Conservation (phyloP, 345 rosid genomes). For the Anacardium occidentale region DNA sequence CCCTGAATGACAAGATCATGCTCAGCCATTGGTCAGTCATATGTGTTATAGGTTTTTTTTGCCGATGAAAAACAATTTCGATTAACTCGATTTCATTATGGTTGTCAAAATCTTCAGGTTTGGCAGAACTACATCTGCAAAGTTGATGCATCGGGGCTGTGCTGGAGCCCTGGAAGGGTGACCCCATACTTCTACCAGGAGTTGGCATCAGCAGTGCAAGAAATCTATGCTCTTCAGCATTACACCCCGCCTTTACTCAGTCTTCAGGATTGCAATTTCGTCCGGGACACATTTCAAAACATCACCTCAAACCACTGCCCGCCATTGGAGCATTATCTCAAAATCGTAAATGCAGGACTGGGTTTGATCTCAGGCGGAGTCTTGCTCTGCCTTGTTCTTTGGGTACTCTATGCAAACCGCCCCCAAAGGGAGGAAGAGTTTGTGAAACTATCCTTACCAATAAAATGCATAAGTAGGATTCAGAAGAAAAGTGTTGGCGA, state of each 20-base stretch:
- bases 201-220: constrained; percentile 71
- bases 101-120: constrained; percentile 45
- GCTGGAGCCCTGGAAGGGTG: constrained; percentile 80
- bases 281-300: constrained; percentile 67
- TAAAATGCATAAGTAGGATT: constrained; percentile 22
- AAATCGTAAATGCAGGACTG: constrained; percentile 72
- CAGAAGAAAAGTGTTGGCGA: constrained; percentile 9
- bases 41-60: background rate
- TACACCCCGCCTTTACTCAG: constrained; percentile 86
- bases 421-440: constrained; percentile 99
- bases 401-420: constrained; percentile 94
- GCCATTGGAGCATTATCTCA: constrained; percentile 66
- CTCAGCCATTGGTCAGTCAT: background rate
- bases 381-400: constrained; percentile 80
- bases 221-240: constrained; percentile 80
- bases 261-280: constrained; percentile 85
- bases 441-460: constrained; percentile 41
- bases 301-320: constrained; percentile 72
- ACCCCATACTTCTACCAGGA: constrained; percentile 58
- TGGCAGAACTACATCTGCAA: constrained; percentile 69
- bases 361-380: constrained; percentile 86
- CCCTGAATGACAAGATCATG: background rate
- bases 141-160: constrained; percentile 48
- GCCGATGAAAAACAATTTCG: background rate
- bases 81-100: background rate